These are phyloP conservation scores for Phellopilus nigrolimitatus DNA, from an alignment of 1,284 basidiomycete species.

Conservation along the genomic window DNA sequence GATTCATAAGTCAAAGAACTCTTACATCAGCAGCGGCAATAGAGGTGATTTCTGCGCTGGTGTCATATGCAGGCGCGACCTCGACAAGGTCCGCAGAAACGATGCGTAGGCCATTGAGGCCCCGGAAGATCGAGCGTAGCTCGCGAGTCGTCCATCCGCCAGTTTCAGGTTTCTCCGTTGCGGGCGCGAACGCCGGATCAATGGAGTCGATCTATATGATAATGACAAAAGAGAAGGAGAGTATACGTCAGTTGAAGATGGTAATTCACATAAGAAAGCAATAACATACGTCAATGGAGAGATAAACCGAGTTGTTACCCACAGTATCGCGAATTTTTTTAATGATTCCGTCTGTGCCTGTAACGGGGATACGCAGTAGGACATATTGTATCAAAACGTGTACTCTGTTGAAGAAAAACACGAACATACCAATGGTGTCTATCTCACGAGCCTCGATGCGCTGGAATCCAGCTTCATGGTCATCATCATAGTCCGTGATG, in stretches of 20 bases:
- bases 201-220: slow-evolving; percentile 58
- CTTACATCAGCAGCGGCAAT: slow-evolving; percentile 77
- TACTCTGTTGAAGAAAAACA: background rate
- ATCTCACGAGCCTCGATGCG: slow-evolving; percentile 75
- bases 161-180: slow-evolving; percentile 68
- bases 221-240: too few relatives aligned
- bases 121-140: slow-evolving; percentile 66
- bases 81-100: slow-evolving; percentile 80
- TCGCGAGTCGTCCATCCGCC: slow-evolving; percentile 77
- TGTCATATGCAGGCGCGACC: slow-evolving; percentile 78
- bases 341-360: slow-evolving; percentile 63
- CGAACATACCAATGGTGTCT: slow-evolving; percentile 54
- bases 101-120: slow-evolving; percentile 66
- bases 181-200: slow-evolving; percentile 76
- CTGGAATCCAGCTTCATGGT: slow-evolving; percentile 62
- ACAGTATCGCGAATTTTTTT: slow-evolving; percentile 67
- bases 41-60: slow-evolving; percentile 72
- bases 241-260: too few relatives aligned
- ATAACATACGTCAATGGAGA: slow-evolving; percentile 69
- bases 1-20: slow-evolving; percentile 19
- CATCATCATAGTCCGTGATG: slow-evolving; percentile 65
- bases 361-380: slow-evolving; percentile 8
- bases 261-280: too few relatives aligned
- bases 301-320: slow-evolving; percentile 62
- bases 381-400: slow-evolving; percentile 13